phyloP scores from a whole-genome alignment of 768 basidiomycete genomes.

The Kwoniella europaea region DNA sequence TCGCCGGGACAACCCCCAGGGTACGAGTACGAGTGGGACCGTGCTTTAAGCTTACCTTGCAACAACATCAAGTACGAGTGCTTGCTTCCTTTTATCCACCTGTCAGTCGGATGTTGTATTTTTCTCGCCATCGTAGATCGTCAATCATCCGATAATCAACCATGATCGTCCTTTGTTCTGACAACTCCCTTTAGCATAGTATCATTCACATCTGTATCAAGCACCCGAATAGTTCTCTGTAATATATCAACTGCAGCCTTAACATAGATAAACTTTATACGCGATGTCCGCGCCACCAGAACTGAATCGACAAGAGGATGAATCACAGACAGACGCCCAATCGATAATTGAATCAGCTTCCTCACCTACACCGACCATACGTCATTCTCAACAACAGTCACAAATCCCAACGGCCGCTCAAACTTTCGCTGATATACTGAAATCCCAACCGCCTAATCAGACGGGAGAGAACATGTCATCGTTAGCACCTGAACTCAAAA shows the following conservation, averaged over 20 bases:
- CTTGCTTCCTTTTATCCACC: neutral
- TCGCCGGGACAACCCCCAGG: neutral
- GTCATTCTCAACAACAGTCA: slow-evolving; percentile 14
- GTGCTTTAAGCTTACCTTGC: neutral
- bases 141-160: neutral
- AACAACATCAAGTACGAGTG: neutral
- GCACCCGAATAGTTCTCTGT: neutral
- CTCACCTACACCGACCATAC: slow-evolving; percentile 41
- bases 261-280: neutral
- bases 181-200: neutral
- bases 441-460: slow-evolving; percentile 11
- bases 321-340: slow-evolving; percentile 1
- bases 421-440: slow-evolving; percentile 25
- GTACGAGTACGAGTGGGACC: neutral
- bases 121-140: neutral
- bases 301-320: neutral
- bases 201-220: neutral
- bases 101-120: neutral
- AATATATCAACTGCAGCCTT: neutral
- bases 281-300: slow-evolving; percentile 19
- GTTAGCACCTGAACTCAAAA: slow-evolving; percentile 1
- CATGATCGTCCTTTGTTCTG: slow-evolving; percentile 15
- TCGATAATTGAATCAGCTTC: slow-evolving; percentile 24
- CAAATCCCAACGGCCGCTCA: slow-evolving; percentile 12
- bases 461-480: neutral